Evolutionary conservation across 768 basidiomycete genomes (phyloP).

Genomic region (Naematelia aurantialba): DNA sequence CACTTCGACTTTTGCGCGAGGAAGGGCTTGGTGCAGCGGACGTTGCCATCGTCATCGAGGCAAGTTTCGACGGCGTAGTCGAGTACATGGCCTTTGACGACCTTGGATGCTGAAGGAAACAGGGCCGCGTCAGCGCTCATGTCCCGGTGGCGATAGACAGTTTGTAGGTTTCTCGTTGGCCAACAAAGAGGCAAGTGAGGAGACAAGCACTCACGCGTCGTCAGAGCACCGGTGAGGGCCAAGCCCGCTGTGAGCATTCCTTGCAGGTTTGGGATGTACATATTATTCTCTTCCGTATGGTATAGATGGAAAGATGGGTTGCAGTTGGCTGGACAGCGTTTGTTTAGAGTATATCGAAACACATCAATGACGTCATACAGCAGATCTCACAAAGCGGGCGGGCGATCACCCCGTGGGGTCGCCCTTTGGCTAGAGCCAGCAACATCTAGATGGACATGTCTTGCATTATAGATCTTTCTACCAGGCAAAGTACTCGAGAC

Average conservation of each 20-base stretch:
- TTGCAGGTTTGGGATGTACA: slow-evolving; percentile 45
- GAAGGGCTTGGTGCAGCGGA: slow-evolving; percentile 47
- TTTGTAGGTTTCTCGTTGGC: background rate
- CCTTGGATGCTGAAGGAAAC: slow-evolving; percentile 23
- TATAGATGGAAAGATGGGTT: background rate
- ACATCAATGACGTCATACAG: too few relatives aligned
- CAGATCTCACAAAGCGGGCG: too few relatives aligned
- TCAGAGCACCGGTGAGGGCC: slow-evolving; percentile 27
- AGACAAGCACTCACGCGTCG: slow-evolving; percentile 30
- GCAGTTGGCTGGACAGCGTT: too few relatives aligned
- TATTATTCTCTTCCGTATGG: slow-evolving; percentile 14
- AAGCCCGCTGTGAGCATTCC: slow-evolving; percentile 38
- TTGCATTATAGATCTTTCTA: too few relatives aligned
- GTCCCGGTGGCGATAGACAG: background rate
- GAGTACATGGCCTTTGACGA: slow-evolving; percentile 38
- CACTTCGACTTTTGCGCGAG: slow-evolving; percentile 38
- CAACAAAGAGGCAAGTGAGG: slow-evolving; percentile 1
- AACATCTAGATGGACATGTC: too few relatives aligned
- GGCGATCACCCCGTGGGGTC: too few relatives aligned
- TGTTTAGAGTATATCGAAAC: too few relatives aligned
- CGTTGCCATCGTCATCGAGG: slow-evolving; percentile 36
- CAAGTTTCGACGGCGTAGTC: slow-evolving; percentile 46
- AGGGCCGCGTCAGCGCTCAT: background rate
- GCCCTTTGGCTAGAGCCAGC: too few relatives aligned
- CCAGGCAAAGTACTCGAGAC: too few relatives aligned